phyloP scores from a whole-genome alignment of 2,329 filamentous ascomycete genomes.

The Chaetomium strumarium region DNA sequence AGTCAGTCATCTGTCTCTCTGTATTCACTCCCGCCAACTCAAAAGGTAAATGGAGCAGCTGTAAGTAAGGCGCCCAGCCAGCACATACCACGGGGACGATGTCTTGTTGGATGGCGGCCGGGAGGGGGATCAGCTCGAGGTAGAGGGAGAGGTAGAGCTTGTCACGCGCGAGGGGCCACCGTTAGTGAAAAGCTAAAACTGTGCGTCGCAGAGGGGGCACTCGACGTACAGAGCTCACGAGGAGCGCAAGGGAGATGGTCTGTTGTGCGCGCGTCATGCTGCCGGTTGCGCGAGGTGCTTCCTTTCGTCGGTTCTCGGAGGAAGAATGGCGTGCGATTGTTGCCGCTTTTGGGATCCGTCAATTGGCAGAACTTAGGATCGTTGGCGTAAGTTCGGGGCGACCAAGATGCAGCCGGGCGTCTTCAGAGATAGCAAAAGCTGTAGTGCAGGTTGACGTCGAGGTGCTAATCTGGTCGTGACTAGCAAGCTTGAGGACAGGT shows the following conservation, averaged over 20 bases:
- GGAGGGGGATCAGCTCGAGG: slow-evolving; percentile 76
- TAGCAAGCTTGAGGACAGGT: slow-evolving; percentile 7
- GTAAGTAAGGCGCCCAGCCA: too few species aligned
- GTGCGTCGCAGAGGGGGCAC: too few species aligned
- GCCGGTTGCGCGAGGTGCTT: slow-evolving; percentile 16
- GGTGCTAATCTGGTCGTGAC: neutral
- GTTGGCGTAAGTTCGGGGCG: neutral
- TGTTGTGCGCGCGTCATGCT: slow-evolving; percentile 93
- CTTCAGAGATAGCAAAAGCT: neutral
- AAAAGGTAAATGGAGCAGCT: too few species aligned
- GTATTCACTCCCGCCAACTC: too few species aligned
- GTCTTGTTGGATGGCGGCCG: slow-evolving; percentile 70
- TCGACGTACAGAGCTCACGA: slow-evolving; percentile 71
- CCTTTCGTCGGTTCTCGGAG: neutral
- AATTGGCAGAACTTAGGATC: neutral
- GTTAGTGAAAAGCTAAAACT: neutral
- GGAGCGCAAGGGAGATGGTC: slow-evolving; percentile 79
- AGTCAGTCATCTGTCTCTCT: neutral
- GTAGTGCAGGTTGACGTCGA: neutral
- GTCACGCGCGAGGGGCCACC: slow-evolving; percentile 12
- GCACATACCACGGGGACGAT: slow-evolving; percentile 82
- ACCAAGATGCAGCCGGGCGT: neutral
- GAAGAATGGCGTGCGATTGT: neutral
- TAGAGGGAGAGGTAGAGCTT: slow-evolving; percentile 92
- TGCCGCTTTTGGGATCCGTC: neutral